Evolutionary conservation across 352 stramenopile genomes (phyloP), one percentile per base, ranked within the genome.

Genomic region (Phytophthora sansomeana): DNA sequence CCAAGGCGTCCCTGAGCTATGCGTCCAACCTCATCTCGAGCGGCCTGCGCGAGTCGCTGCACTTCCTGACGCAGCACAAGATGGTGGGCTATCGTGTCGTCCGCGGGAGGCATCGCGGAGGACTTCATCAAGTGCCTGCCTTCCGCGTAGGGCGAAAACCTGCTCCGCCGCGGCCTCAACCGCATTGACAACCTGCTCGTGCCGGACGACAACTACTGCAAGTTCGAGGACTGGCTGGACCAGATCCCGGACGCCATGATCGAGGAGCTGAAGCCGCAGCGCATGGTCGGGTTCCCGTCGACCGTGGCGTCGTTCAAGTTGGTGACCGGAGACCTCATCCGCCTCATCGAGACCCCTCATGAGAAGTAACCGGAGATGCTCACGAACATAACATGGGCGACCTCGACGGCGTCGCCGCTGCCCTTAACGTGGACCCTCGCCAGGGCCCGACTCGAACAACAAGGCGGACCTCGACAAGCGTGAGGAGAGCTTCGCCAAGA

Each of bases 51-150:
- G 98, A 99, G 78, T 97, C 98, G 7, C 91, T 99, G 59, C 91
- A 91, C 35, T 99, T 99, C 78, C 69, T 99, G 16, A 91, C 95
- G 19, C 85, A 99, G 72, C 97, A 99, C 83, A 98, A 98, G 63
- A 97, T 99, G 87, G 87, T 99, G 39, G 97, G 99, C 74, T n/a
- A 97, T 99, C 55, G 96, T 99, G 14, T 93, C 91, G 26, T 98
- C 90, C 0, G 91, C 85, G 24, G 93, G 93, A 24, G 93, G 94
- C 56, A 90, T 98, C 44, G 92, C 98, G 62, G 98, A 99, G 76
- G 98, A 99, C 79, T 97, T 99, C 32, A 99, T 99, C 72, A 99
- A 99, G 85, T 99, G 98, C 70, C 93, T 99, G 51, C 92, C 96
- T 39, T 93, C 93, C 13, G 99, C 97, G 11, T 99, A 98, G 56